Evolutionary conservation across 78 protist species (phyloP).

Genomic region (slime mould (Dictyostelium discoideum)): DNA sequence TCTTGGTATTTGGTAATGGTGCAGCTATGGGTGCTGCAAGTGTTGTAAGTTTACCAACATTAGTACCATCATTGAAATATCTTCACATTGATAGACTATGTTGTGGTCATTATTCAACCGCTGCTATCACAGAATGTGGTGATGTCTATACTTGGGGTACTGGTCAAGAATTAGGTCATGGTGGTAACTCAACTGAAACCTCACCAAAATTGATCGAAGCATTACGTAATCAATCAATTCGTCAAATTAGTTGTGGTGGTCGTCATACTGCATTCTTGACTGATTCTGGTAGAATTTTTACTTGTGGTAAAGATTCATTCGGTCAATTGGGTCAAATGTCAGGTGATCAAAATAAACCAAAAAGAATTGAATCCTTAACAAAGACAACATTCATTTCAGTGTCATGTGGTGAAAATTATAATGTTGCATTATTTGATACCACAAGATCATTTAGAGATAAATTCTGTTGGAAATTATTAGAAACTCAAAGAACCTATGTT

Average conservation of each 20-base stretch:
- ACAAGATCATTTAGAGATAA: constrained; percentile 54
- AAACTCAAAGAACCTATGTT: constrained; percentile 52
- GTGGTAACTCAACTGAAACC: constrained; percentile 10
- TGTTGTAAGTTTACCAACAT: constrained; percentile 7
- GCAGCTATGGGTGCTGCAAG: constrained; percentile 52
- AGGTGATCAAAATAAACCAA: constrained; percentile 51
- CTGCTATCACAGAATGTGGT: constrained; percentile 70
- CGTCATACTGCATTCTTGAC: constrained; percentile 62
- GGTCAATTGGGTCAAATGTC: constrained; percentile 52
- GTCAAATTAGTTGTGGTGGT: constrained; percentile 62
- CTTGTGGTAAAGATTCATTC: constrained; percentile 66
- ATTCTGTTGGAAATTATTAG: constrained; percentile 67
- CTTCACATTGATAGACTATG: neutral
- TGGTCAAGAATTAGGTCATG: constrained; percentile 64
- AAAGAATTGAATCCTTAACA: constrained; percentile 20
- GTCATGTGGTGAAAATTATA: constrained; percentile 60
- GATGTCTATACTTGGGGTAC: constrained; percentile 77
- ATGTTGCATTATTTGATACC: constrained; percentile 48
- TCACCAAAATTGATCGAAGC: constrained; percentile 51
- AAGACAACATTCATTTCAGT: constrained; percentile 35
- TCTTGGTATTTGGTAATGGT: constrained; percentile 63
- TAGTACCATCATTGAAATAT: constrained; percentile 33
- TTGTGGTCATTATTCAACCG: constrained; percentile 68
- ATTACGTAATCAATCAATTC: constrained; percentile 35
- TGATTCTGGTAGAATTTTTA: constrained; percentile 51